Percentiles rank a stretch among this genome's conserved stretches.
Conservation (phyloP, 805 yeast genomes). For the Cyberlindnera mississippiensis region DNA sequence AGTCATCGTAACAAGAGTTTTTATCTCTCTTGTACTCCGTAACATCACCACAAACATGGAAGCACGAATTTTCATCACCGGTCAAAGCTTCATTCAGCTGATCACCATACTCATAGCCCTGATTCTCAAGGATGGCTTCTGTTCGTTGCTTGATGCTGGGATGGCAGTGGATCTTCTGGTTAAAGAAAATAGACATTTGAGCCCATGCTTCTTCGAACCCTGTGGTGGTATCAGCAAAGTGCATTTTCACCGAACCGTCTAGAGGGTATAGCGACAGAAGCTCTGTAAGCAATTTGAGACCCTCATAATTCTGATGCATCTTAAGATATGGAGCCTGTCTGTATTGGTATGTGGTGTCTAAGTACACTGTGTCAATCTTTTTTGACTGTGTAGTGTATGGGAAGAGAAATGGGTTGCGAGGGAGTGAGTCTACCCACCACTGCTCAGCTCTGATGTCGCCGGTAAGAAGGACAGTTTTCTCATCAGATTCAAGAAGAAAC, state of each 20-base stretch:
- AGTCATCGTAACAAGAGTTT: background rate
- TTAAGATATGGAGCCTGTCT: constrained; percentile 47
- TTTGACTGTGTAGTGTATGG: constrained; percentile 37
- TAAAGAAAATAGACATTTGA: constrained; percentile 28
- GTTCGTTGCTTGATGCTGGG: constrained; percentile 25
- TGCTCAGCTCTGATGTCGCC: constrained; percentile 57
- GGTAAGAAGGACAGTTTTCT: constrained; percentile 41
- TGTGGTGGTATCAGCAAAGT: constrained; percentile 36
- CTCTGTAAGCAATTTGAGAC: constrained; percentile 33
- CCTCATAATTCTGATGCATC: constrained; percentile 39
- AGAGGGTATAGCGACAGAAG: constrained; percentile 40
- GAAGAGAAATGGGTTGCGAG: constrained; percentile 35
- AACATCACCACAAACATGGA: constrained; percentile 18
- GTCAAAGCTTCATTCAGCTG: background rate
- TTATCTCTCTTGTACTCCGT: background rate
- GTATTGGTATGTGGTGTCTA: constrained; percentile 51
- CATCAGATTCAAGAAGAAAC: constrained; percentile 41
- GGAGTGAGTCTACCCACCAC: constrained; percentile 44
- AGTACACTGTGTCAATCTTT: constrained; percentile 41
- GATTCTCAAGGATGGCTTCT: constrained; percentile 10
- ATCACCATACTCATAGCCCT: constrained; percentile 1
- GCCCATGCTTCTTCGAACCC: constrained; percentile 58
- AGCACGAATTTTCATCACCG: constrained; percentile 3
- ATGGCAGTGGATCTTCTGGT: constrained; percentile 31
- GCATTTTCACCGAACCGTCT: constrained; percentile 33